Conservation (phyloP, 2,329 filamentous ascomycete genomes). For the Penicillium sclerotigenum region DNA sequence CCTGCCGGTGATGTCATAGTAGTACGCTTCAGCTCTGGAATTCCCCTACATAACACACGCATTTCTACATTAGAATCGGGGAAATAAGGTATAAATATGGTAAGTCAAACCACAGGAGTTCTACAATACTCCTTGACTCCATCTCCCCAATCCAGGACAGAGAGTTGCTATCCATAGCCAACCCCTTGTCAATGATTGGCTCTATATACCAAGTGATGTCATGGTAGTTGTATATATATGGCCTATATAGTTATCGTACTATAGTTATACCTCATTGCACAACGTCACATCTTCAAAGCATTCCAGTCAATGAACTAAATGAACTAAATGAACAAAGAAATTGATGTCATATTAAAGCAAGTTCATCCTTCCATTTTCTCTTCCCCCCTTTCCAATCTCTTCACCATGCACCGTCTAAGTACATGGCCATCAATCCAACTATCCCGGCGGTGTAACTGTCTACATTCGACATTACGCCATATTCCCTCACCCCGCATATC, state of each 20-base stretch:
- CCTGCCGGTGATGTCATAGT: slow-evolving; percentile 1
- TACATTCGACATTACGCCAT: slow-evolving; percentile 9
- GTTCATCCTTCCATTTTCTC: background rate
- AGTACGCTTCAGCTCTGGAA: background rate
- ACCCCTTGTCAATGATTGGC: too few species aligned
- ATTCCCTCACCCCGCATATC: slow-evolving; percentile 1
- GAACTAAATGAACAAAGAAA: background rate
- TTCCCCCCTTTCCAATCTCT: background rate
- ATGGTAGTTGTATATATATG: background rate
- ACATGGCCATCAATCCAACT: background rate
- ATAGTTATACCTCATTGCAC: too few species aligned
- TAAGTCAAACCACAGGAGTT: too few species aligned
- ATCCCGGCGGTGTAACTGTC: slow-evolving; percentile 1
- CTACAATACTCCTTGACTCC: too few species aligned
- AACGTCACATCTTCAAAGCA: background rate
- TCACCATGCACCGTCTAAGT: background rate
- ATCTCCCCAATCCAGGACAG: too few species aligned
- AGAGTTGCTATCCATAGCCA: too few species aligned
- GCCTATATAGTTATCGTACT: too few species aligned
- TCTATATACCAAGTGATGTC: too few species aligned
- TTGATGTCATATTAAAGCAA: too few species aligned
- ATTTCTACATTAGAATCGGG: too few species aligned
- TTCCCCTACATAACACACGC: too few species aligned
- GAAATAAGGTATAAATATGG: too few species aligned
- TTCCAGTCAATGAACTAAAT: background rate